phyloP scores from a whole-genome alignment of 192 early-diverging fungal genomes.

The Coemansia sp. region DNA sequence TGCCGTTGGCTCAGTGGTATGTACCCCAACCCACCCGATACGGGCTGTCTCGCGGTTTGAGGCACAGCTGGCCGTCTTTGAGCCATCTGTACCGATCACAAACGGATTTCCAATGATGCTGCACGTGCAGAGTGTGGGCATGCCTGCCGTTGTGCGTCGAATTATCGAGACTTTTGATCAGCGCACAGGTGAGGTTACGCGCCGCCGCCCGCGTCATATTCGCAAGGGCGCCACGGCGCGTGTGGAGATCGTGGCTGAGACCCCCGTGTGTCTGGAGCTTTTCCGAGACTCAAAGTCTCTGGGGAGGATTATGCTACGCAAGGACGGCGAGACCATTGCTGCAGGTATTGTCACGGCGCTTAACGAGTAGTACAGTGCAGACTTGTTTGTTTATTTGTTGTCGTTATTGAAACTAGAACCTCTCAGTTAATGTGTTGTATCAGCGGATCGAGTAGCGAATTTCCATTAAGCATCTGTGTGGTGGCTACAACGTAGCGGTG shows the following conservation, averaged over 20 bases:
- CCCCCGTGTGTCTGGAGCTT: constrained; percentile 81
- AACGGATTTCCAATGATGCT: constrained; percentile 85
- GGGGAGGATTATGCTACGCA: constrained; percentile 84
- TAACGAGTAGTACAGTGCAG: constrained; percentile 21
- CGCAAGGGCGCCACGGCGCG: constrained; percentile 67
- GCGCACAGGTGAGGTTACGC: constrained; percentile 77
- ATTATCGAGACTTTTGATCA: constrained; percentile 79
- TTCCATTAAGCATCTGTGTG: constrained; percentile 87
- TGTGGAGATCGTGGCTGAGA: constrained; percentile 73
- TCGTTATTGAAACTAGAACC: neutral
- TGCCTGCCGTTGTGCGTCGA: constrained; percentile 73
- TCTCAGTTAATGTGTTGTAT: constrained; percentile 13
- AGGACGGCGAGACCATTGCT: constrained; percentile 81
- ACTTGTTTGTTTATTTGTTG: constrained; percentile 1
- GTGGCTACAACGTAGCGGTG: constrained; percentile 87
- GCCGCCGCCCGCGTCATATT: constrained; percentile 74
- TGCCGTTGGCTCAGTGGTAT: constrained; percentile 83
- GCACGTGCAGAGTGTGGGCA: constrained; percentile 80
- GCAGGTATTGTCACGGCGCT: constrained; percentile 74
- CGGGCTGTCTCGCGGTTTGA: constrained; percentile 74
- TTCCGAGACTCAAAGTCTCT: constrained; percentile 85
- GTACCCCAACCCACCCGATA: constrained; percentile 65
- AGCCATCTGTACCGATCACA: constrained; percentile 87
- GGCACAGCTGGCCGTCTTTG: constrained; percentile 92
- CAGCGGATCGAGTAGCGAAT: constrained; percentile 65